Percentiles rank a stretch among this genome's conserved stretches.
These are phyloP conservation scores for Moesziomyces globuligerus DNA, from an alignment of 1,284 basidiomycete species.

Conservation along the genomic window DNA sequence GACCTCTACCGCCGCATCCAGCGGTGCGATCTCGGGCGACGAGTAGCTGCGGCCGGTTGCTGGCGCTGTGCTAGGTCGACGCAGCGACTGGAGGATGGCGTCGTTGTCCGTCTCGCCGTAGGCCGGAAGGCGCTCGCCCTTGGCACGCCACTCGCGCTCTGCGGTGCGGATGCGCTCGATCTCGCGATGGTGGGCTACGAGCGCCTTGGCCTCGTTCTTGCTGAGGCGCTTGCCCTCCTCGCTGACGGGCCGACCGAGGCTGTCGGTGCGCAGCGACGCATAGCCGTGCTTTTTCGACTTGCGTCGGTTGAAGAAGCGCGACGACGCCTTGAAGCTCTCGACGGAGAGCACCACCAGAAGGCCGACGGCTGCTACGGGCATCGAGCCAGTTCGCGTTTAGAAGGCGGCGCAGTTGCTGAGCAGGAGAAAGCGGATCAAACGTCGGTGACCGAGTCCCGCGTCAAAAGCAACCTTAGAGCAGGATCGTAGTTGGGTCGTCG, in stretches of 20 bases:
- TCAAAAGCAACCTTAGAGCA: no score
- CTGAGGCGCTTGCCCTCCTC: conserved; percentile 39
- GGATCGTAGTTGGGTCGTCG: not conserved
- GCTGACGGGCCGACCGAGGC: conserved; percentile 34
- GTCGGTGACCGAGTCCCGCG: no score
- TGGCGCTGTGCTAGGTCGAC: conserved; percentile 27
- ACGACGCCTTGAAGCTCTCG: conserved; percentile 44
- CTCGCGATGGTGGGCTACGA: conserved; percentile 40
- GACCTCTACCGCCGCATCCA: not conserved
- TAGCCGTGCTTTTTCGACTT: conserved; percentile 49
- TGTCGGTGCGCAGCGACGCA: conserved; percentile 38
- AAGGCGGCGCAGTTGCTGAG: no score
- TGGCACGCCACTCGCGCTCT: conserved; percentile 44
- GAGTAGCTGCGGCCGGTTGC: conserved; percentile 7
- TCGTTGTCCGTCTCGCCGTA: conserved; percentile 38
- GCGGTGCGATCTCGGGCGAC: not conserved
- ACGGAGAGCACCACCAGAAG: conserved; percentile 42
- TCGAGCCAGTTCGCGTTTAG: conserved; percentile 4
- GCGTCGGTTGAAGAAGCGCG: conserved; percentile 38
- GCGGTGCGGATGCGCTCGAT: conserved; percentile 45
- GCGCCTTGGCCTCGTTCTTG: conserved; percentile 45
- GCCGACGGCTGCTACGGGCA: conserved; percentile 36
- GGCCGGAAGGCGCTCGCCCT: conserved; percentile 32
- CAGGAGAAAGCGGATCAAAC: no score
- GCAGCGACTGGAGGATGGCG: conserved; percentile 33